A percentile compares a stretch with the other conserved stretches of the same genome.
phyloP scores from a whole-genome alignment of 148 eudicot species.

The Nyssa sinensis region DNA sequence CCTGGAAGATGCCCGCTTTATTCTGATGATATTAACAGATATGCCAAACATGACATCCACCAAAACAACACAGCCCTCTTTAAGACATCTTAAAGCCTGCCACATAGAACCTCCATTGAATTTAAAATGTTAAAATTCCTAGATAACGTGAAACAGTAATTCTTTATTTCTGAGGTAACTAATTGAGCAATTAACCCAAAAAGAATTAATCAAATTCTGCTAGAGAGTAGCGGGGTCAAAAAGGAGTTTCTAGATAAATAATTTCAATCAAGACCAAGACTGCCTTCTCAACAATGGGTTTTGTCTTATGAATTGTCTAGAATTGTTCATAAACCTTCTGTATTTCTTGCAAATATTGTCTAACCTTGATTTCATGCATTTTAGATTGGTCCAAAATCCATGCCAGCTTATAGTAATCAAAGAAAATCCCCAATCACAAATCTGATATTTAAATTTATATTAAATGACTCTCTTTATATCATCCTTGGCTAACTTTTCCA shows the following conservation, averaged over 20 bases:
- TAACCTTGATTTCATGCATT: not conserved
- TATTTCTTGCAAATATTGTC: not conserved
- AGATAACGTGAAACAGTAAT: not conserved
- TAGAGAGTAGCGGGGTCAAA: not conserved
- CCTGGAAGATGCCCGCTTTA: conserved; percentile 28
- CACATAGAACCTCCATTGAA: not conserved
- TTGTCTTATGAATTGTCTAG: not conserved
- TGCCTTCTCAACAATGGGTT: not conserved
- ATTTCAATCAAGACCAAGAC: not conserved
- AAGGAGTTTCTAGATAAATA: not conserved
- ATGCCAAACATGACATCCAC: conserved; percentile 54
- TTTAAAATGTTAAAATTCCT: not conserved
- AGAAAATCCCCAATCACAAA: too few relatives aligned
- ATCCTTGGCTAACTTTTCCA: too few relatives aligned
- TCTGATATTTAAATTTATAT: too few relatives aligned
- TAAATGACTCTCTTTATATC: too few relatives aligned
- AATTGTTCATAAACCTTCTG: not conserved
- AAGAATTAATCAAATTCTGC: conserved; percentile 2
- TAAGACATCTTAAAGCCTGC: conserved; percentile 51
- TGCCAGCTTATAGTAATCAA: conserved; percentile 2
- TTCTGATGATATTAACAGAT: conserved; percentile 38
- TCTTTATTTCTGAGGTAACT: not conserved
- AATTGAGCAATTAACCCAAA: conserved; percentile 4
- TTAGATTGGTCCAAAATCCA: not conserved
- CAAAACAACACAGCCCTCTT: conserved; percentile 35